phyloP scores from a whole-genome alignment of 202 grass and related monocot species.

The Bolboschoenoplectus hybrid region DNA sequence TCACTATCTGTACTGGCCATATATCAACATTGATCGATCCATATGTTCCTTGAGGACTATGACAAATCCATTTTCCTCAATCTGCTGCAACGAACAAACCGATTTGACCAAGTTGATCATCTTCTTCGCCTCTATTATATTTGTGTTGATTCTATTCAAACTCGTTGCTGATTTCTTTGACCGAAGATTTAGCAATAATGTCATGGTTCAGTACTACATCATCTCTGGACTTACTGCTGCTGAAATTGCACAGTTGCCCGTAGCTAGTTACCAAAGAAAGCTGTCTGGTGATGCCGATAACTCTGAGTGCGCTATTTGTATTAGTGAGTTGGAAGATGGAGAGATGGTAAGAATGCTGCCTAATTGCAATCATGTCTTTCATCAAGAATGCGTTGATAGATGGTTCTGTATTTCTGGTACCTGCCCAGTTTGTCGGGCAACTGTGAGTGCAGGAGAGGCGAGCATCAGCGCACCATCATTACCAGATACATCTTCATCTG shows the following conservation, averaged over 20 bases:
- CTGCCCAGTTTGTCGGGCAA: slow-evolving; percentile 36
- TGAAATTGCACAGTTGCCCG: slow-evolving; percentile 7
- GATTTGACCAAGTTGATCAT: background rate
- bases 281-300: background rate
- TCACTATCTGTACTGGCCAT: background rate
- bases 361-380: slow-evolving; percentile 41
- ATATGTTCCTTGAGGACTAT: background rate
- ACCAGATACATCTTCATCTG: background rate
- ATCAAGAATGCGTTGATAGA: slow-evolving; percentile 29
- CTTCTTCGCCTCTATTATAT: background rate
- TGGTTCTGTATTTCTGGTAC: slow-evolving; percentile 34
- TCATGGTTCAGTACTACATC: background rate
- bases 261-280: background rate
- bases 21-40: background rate
- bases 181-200: background rate
- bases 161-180: background rate
- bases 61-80: slow-evolving; percentile 13
- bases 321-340: background rate
- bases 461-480: background rate
- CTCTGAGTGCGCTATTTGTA: slow-evolving; percentile 35
- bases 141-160: background rate
- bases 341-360: slow-evolving; percentile 26
- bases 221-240: background rate
- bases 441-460: background rate
- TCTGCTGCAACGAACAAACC: slow-evolving; percentile 11